These are phyloP conservation scores for Mitragyna speciosa DNA, from an alignment of 257 asterid genomes.

Conservation along the genomic window DNA sequence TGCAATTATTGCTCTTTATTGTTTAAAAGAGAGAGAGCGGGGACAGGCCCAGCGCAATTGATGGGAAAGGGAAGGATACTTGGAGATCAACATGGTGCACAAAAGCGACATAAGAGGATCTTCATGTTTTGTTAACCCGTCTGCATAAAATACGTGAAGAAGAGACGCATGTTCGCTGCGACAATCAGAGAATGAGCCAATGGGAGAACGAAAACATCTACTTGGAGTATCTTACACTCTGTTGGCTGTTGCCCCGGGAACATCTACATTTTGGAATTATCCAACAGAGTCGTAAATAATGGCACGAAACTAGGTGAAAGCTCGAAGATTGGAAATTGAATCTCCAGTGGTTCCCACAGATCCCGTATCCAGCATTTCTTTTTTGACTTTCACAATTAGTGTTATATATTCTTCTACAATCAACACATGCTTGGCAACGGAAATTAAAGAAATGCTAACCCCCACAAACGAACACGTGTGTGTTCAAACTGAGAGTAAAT, in stretches of 20 bases:
- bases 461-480: no score
- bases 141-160: not conserved
- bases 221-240: not conserved
- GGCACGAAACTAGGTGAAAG: not conserved
- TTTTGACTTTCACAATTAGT: no score
- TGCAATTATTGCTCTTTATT: conserved; percentile 1
- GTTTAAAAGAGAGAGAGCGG: not conserved
- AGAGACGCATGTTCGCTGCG: not conserved
- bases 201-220: not conserved
- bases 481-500: no score
- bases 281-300: not conserved
- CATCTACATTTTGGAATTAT: not conserved
- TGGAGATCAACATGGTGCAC: not conserved
- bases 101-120: conserved; percentile 6
- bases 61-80: conserved; percentile 2
- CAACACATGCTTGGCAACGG: not conserved
- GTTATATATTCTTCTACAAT: no score
- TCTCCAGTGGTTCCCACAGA: not conserved
- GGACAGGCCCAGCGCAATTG: not conserved
- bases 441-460: not conserved
- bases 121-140: not conserved
- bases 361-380: not conserved
- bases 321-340: not conserved
- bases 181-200: not conserved
- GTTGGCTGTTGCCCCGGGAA: not conserved